phyloP scores from a whole-genome alignment of 257 asterid genomes.

The Datura wrightii region DNA sequence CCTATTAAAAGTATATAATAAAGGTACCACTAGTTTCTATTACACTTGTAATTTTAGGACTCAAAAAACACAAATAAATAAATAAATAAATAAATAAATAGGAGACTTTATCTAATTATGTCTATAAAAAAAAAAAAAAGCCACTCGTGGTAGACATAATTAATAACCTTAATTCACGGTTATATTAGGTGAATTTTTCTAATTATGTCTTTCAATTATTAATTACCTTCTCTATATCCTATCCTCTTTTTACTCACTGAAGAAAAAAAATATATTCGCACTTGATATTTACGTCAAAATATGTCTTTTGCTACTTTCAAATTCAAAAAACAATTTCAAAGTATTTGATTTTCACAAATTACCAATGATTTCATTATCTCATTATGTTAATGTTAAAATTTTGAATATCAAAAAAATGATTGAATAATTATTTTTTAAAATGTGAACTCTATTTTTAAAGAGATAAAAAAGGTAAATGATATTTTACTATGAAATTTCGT shows the following conservation, averaged over 20 bases:
- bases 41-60: background rate
- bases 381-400: too few species aligned
- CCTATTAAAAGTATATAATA: background rate
- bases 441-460: too few species aligned
- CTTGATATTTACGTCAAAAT: background rate
- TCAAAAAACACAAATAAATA: background rate
- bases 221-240: background rate
- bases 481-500: too few species aligned
- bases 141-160: slow-evolving; percentile 36
- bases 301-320: background rate
- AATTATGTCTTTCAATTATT: background rate
- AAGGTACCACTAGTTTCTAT: background rate
- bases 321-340: background rate
- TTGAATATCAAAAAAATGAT: too few species aligned
- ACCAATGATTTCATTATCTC: background rate
- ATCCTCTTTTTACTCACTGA: background rate
- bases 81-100: background rate
- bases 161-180: slow-evolving; percentile 34
- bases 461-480: too few species aligned
- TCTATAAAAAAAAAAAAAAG: background rate
- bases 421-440: too few species aligned
- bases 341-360: background rate
- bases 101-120: slow-evolving; percentile 27
- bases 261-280: background rate
- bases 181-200: background rate